A percentile compares a stretch with the other conserved stretches of the same genome.
phyloP scores from a whole-genome alignment of 179 eudicot species.

The Silene vulgaris region DNA sequence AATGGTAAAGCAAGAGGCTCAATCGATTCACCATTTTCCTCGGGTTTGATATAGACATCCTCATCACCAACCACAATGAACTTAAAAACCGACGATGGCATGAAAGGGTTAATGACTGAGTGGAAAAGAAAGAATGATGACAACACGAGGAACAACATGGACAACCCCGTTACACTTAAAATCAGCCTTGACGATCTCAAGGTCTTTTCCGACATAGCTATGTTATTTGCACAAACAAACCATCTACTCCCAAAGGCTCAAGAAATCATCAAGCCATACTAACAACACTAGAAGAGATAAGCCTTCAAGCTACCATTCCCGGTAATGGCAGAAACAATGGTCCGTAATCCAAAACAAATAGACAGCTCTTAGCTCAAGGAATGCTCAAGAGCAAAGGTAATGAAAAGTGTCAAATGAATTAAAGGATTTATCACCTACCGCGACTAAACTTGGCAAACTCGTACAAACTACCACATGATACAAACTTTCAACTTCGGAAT shows the following conservation, averaged over 20 bases:
- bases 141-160: constrained; percentile 42
- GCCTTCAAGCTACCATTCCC: constrained; percentile 1
- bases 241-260: constrained; percentile 19
- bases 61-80: constrained; percentile 32
- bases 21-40: constrained; percentile 8
- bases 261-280: neutral
- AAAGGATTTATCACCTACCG: neutral
- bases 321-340: neutral
- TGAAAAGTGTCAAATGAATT: neutral
- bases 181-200: constrained; percentile 49
- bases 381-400: constrained; percentile 3
- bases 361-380: constrained; percentile 15
- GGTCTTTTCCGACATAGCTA: constrained; percentile 54
- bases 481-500: constrained; percentile 19
- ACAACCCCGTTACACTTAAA: constrained; percentile 44
- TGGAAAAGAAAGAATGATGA: constrained; percentile 52
- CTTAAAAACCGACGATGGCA: constrained; percentile 42
- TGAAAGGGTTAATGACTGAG: constrained; percentile 40
- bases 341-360: neutral
- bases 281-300: neutral
- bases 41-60: constrained; percentile 22
- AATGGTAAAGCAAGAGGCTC: constrained; percentile 17
- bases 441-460: constrained; percentile 7
- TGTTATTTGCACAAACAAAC: constrained; percentile 23
- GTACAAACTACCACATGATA: constrained; percentile 18